Evolutionary conservation across 75 land plant species (phyloP).

Genomic region (Sequoiadendron giganteum): DNA sequence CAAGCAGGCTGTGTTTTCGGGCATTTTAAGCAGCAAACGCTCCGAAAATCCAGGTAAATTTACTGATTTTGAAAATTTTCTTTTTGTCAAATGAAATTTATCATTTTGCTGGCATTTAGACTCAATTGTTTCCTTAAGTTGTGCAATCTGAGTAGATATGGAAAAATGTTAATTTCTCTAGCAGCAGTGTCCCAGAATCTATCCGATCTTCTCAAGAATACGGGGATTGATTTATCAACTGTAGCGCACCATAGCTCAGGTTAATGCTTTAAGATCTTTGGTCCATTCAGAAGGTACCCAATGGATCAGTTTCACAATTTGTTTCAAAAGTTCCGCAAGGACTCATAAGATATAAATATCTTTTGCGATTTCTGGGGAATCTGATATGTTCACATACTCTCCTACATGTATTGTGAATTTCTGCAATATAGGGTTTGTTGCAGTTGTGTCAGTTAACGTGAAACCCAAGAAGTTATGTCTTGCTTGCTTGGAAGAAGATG

Average conservation of each 20-base stretch:
- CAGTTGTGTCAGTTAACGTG: neutral
- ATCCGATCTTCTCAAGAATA: neutral
- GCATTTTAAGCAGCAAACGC: slow-evolving; percentile 75
- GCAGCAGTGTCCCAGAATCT: neutral
- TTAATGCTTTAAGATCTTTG: neutral
- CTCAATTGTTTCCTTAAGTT: neutral
- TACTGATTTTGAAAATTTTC: neutral
- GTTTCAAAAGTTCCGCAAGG: neutral
- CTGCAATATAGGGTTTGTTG: neutral
- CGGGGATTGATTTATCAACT: neutral
- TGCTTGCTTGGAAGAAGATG: neutral
- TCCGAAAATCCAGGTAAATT: slow-evolving; percentile 71
- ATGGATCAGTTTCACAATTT: neutral
- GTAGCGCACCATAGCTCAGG: neutral
- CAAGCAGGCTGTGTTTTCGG: slow-evolving; percentile 49
- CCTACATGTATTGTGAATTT: neutral
- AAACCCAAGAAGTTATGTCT: neutral
- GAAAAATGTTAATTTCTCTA: too few species aligned
- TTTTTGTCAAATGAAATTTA: neutral
- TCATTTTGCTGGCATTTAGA: neutral
- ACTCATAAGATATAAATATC: neutral
- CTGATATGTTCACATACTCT: neutral
- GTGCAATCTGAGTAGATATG: neutral
- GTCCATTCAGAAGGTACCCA: neutral
- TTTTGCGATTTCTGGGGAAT: neutral